Conservation (phyloP, 2,329 filamentous ascomycete genomes). For the Ophiocordyceps sinensis region DNA sequence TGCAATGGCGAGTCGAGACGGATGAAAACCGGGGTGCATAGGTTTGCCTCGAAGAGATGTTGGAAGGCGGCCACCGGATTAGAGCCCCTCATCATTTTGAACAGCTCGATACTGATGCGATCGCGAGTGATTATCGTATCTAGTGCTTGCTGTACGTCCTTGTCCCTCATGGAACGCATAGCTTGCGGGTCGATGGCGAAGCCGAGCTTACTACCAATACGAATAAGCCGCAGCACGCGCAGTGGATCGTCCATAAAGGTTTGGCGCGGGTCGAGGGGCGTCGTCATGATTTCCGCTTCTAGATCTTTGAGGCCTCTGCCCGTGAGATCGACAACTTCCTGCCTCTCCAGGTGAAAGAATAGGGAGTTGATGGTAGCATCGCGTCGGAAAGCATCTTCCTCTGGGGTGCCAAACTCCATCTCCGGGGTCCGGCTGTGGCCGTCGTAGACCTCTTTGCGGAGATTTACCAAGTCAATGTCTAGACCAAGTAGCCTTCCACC, state of each 20-base stretch:
- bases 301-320: conserved; percentile 60
- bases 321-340: conserved; percentile 72
- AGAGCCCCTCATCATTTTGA: neutral
- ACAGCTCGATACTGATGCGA: conserved; percentile 66
- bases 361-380: conserved; percentile 93
- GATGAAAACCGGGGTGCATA: neutral
- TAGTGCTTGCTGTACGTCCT: conserved; percentile 63
- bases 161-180: conserved; percentile 59
- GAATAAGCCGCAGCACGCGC: conserved; percentile 69
- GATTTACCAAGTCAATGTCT: conserved; percentile 88
- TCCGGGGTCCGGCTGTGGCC: conserved; percentile 81
- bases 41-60: neutral
- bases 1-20: neutral
- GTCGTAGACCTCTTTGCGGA: conserved; percentile 80
- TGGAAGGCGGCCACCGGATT: conserved; percentile 50
- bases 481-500: conserved; percentile 74
- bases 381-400: conserved; percentile 77
- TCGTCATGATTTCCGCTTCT: conserved; percentile 57
- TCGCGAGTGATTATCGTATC: conserved; percentile 83
- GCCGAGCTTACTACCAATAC: conserved; percentile 73
- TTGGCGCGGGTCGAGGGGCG: conserved; percentile 74
- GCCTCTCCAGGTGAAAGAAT: conserved; percentile 83
- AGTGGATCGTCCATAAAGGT: conserved; percentile 93
- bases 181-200: conserved; percentile 64
- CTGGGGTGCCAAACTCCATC: conserved; percentile 85